Conservation (phyloP, 1,139 yeast species). For the Blastobotrys petasosporus region DNA sequence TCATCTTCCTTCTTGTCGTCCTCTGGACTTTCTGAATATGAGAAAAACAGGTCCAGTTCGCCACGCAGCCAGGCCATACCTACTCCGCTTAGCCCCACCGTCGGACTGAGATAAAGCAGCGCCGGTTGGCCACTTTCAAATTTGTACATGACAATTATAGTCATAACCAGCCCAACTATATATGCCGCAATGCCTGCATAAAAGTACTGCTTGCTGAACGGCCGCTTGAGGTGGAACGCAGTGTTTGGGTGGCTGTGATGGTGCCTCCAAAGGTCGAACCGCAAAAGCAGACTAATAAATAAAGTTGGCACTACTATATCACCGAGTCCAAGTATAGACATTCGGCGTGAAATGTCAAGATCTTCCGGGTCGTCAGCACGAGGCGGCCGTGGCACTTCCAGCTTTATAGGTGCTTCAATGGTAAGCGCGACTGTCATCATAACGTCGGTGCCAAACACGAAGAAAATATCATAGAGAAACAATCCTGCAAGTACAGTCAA, state of each 20-base stretch:
- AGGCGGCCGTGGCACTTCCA: slow-evolving; percentile 41
- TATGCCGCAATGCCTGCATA: slow-evolving; percentile 41
- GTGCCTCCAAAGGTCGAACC: slow-evolving; percentile 44
- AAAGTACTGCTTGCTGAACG: slow-evolving; percentile 45
- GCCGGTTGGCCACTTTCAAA: slow-evolving; percentile 60
- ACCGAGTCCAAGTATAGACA: slow-evolving; percentile 49
- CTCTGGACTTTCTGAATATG: slow-evolving; percentile 30
- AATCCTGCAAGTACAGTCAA: slow-evolving; percentile 43
- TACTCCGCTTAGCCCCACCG: slow-evolving; percentile 37
- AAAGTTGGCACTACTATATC: slow-evolving; percentile 57
- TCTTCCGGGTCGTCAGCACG: slow-evolving; percentile 15
- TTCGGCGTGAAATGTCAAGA: slow-evolving; percentile 22
- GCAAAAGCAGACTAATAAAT: slow-evolving; percentile 44
- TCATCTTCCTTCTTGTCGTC: slow-evolving; percentile 30
- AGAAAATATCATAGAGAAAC: slow-evolving; percentile 58
- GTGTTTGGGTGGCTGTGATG: slow-evolving; percentile 28
- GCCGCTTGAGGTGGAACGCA: slow-evolving; percentile 39
- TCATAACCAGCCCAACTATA: slow-evolving; percentile 39
- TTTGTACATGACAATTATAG: slow-evolving; percentile 39
- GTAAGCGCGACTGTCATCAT: slow-evolving; percentile 59
- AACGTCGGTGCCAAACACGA: slow-evolving; percentile 57
- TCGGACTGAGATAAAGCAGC: slow-evolving; percentile 55
- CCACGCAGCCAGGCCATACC: slow-evolving; percentile 35
- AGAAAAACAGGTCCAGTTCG: slow-evolving; percentile 42
- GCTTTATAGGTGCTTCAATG: slow-evolving; percentile 51